Evolutionary conservation across 2,329 filamentous ascomycete genomes (phyloP).

Genomic region (Plectosphaerella sp.): DNA sequence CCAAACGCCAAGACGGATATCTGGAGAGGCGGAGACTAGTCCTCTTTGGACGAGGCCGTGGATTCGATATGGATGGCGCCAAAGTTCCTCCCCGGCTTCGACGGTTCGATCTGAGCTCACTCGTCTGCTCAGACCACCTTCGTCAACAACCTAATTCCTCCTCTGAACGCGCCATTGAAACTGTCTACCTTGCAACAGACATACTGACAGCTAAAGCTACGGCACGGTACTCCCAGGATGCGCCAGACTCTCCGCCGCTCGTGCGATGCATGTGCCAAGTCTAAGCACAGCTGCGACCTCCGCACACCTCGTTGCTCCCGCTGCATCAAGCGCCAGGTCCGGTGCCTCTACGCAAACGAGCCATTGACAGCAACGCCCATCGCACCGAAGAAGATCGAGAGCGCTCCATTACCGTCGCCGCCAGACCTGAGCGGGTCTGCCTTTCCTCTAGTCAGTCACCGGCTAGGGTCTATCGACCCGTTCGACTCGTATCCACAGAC

Average conservation of each 20-base stretch:
- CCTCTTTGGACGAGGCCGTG: constrained; percentile 12
- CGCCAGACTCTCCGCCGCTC: constrained; percentile 52
- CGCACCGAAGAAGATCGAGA: too few relatives aligned
- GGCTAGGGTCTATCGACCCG: constrained; percentile 40
- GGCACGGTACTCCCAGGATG: constrained; percentile 28
- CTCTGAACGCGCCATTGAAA: neutral
- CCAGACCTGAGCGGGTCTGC: too few relatives aligned
- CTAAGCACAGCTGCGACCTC: constrained; percentile 53
- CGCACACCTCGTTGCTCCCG: constrained; percentile 49
- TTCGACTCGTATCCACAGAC: constrained; percentile 54
- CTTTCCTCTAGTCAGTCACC: constrained; percentile 7
- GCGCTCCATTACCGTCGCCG: too few relatives aligned
- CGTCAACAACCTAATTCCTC: neutral
- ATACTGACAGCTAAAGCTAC: too few relatives aligned
- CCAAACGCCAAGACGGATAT: constrained; percentile 1
- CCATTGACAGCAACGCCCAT: constrained; percentile 30
- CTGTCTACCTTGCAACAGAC: neutral
- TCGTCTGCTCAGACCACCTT: too few relatives aligned
- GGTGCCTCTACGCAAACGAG: constrained; percentile 50
- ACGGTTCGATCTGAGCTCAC: too few relatives aligned
- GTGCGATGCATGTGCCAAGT: constrained; percentile 50
- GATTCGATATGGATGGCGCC: neutral
- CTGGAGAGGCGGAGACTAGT: constrained; percentile 22
- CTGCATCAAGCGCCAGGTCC: constrained; percentile 41
- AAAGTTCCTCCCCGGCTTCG: neutral